phyloP scores from a whole-genome alignment of 768 basidiomycete genomes.

The Mycena chlorophos region DNA sequence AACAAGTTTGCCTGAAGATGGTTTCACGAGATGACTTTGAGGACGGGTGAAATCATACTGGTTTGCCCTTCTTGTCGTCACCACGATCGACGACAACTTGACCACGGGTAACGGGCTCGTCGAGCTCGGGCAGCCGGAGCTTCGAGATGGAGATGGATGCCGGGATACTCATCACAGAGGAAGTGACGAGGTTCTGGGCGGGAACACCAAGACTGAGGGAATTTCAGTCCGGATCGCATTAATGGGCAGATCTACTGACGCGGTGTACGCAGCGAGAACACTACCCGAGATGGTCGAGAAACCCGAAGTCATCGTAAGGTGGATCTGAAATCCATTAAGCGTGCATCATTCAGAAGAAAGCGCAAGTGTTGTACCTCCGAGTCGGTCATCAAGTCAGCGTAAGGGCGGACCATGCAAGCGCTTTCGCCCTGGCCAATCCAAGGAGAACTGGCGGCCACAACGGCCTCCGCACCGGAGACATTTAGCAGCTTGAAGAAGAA shows the following conservation, averaged over 20 bases:
- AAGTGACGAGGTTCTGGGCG: constrained; percentile 77
- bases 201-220: constrained; percentile 62
- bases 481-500: constrained; percentile 91
- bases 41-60: constrained; percentile 38
- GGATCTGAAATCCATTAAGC: too few species aligned
- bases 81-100: constrained; percentile 80
- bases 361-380: too few species aligned
- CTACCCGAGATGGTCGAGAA: constrained; percentile 94
- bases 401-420: constrained; percentile 82
- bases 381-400: constrained; percentile 52
- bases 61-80: constrained; percentile 50
- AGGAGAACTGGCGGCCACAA: constrained; percentile 91
- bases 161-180: constrained; percentile 93
- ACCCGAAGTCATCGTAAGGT: constrained; percentile 81
- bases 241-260: not conserved
- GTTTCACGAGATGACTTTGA: constrained; percentile 1
- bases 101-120: constrained; percentile 85
- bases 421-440: constrained; percentile 88
- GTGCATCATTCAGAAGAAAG: too few species aligned
- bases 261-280: constrained; percentile 82
- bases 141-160: constrained; percentile 93
- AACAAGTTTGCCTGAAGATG: constrained; percentile 65
- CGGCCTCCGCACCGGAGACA: constrained; percentile 92
- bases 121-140: constrained; percentile 79
- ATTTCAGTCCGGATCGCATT: not conserved